These are phyloP conservation scores for Mixia osmundae DNA, from an alignment of 1,284 basidiomycete genomes.

Conservation along the genomic window DNA sequence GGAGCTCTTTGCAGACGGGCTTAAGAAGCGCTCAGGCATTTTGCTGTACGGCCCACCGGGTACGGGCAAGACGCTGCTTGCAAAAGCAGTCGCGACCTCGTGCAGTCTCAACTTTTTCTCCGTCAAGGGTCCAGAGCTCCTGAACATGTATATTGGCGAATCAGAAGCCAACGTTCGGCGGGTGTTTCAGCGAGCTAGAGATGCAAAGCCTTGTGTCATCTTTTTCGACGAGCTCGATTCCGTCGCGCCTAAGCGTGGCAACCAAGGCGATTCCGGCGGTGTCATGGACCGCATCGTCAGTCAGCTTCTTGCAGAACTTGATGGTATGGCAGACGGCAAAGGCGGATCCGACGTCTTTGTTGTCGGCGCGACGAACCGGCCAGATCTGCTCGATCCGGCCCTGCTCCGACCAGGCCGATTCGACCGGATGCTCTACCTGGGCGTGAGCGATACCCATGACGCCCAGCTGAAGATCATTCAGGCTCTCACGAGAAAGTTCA, in stretches of 20 bases:
- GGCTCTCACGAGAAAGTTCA: conserved; percentile 82
- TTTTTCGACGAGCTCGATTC: conserved; percentile 28
- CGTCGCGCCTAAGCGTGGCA: conserved; percentile 26
- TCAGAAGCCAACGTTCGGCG: conserved; percentile 26
- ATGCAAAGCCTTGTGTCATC: conserved; percentile 27
- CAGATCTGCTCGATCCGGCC: conserved; percentile 26
- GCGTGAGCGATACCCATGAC: conserved; percentile 66
- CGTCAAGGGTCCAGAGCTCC: conserved; percentile 27
- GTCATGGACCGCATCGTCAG: conserved; percentile 28
- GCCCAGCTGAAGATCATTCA: conserved; percentile 70
- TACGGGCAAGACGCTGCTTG: conserved; percentile 26
- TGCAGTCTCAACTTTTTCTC: conserved; percentile 28
- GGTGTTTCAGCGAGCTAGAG: conserved; percentile 25
- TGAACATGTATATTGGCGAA: conserved; percentile 29
- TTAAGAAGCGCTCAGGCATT: conserved; percentile 80
- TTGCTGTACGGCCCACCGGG: conserved; percentile 26
- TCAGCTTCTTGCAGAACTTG: conserved; percentile 26
- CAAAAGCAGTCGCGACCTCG: conserved; percentile 27
- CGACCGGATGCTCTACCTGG: conserved; percentile 89
- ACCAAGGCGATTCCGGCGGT: conserved; percentile 27
- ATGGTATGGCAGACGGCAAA: conserved; percentile 24
- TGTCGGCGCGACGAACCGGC: conserved; percentile 27
- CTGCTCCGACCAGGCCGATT: conserved; percentile 33
- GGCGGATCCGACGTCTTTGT: conserved; percentile 26
- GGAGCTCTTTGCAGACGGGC: conserved; percentile 70